Evolutionary conservation across 495 filamentous ascomycete genomes (phyloP).

Genomic region (Oidiodendron maius): DNA sequence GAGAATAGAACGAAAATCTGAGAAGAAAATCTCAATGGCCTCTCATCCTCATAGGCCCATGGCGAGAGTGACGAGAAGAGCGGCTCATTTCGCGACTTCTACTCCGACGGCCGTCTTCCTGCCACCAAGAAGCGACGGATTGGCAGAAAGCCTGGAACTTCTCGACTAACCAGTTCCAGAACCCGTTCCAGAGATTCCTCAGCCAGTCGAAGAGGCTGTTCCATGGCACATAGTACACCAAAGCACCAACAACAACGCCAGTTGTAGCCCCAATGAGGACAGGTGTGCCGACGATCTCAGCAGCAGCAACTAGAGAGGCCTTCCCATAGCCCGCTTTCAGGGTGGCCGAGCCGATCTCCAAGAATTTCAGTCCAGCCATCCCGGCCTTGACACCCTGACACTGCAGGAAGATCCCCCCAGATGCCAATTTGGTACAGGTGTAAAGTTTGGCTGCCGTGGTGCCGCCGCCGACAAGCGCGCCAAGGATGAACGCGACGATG

Average conservation of each 20-base stretch:
- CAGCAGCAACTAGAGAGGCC: too few relatives aligned
- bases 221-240: not conserved
- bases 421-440: not conserved
- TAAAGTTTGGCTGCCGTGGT: not conserved
- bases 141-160: not conserved
- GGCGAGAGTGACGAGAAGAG: too few relatives aligned
- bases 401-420: not conserved
- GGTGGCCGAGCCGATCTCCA: not conserved
- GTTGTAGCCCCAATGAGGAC: not conserved
- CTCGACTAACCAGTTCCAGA: not conserved
- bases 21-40: too few relatives aligned
- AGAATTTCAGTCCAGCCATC: not conserved
- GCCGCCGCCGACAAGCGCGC: not conserved
- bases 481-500: not conserved
- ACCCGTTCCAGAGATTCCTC: not conserved
- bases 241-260: not conserved
- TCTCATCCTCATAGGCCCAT: too few relatives aligned
- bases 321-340: not conserved
- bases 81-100: too few relatives aligned
- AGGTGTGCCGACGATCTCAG: not conserved
- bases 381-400: conserved; percentile 1
- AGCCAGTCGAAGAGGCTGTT: not conserved
- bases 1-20: too few relatives aligned
- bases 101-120: too few relatives aligned
- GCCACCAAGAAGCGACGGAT: too few relatives aligned